phyloP scores from a whole-genome alignment of 2,329 filamentous ascomycete species.

The Bipolaris sorokiniana region DNA sequence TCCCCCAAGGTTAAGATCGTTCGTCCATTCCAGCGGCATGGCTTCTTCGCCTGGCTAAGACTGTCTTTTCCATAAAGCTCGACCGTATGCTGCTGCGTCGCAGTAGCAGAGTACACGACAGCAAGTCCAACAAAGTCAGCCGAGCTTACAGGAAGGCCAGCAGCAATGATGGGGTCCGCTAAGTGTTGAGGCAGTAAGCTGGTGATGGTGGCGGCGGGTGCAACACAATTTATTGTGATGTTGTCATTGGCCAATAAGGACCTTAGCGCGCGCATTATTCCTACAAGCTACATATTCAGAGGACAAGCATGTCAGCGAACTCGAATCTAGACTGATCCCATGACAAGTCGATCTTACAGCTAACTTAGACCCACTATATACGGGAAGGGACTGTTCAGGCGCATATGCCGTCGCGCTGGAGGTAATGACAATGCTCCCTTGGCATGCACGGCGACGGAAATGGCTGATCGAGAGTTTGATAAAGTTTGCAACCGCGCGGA shows the following conservation, averaged over 20 bases:
- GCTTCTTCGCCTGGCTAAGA: not conserved
- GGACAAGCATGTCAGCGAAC: too few relatives aligned
- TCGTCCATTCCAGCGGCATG: constrained; percentile 45
- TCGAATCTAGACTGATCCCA: too few relatives aligned
- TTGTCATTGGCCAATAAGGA: constrained; percentile 28
- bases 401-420: constrained; percentile 48
- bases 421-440: constrained; percentile 50
- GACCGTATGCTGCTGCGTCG: constrained; percentile 40
- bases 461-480: constrained; percentile 42
- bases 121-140: constrained; percentile 47
- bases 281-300: too few relatives aligned
- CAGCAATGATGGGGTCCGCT: constrained; percentile 38
- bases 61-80: constrained; percentile 48
- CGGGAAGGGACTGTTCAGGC: constrained; percentile 47
- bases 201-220: constrained; percentile 47
- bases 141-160: constrained; percentile 44
- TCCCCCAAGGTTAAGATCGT: constrained; percentile 48
- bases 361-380: constrained; percentile 38
- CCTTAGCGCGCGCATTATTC: constrained; percentile 40
- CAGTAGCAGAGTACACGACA: constrained; percentile 49
- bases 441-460: constrained; percentile 27
- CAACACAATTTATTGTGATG: constrained; percentile 51
- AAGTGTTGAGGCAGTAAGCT: constrained; percentile 40
- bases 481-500: constrained; percentile 40
- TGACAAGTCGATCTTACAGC: constrained; percentile 33